Percentiles rank a stretch among this genome's conserved stretches.
These are phyloP conservation scores for Chaetomium sp. DNA, from an alignment of 2,329 filamentous ascomycete genomes.

Conservation along the genomic window DNA sequence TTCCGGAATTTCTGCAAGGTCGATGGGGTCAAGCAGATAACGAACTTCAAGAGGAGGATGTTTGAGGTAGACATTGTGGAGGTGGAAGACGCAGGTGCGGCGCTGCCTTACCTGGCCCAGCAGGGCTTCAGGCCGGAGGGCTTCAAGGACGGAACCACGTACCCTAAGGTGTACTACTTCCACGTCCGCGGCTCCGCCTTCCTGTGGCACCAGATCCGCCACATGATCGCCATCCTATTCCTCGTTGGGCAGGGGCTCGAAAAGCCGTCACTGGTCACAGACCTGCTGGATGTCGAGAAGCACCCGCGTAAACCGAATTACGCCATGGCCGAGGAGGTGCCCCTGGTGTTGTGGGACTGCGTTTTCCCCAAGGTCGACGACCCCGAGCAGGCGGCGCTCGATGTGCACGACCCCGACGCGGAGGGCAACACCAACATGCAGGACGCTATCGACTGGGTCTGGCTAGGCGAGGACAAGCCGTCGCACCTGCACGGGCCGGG, in stretches of 20 bases:
- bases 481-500: conserved; percentile 64
- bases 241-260: conserved; percentile 88
- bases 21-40: conserved; percentile 85
- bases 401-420: conserved; percentile 37
- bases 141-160: conserved; percentile 26
- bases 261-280: conserved; percentile 67
- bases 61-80: conserved; percentile 78
- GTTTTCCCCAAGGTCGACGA: conserved; percentile 67
- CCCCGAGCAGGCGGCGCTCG: conserved; percentile 26
- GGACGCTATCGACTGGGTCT: conserved; percentile 74
- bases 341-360: conserved; percentile 95
- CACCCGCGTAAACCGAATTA: conserved; percentile 82
- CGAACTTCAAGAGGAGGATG: conserved; percentile 77
- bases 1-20: conserved; percentile 98
- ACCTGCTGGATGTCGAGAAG: conserved; percentile 71
- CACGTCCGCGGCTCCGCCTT: conserved; percentile 89
- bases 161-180: conserved; percentile 80
- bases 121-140: conserved; percentile 48
- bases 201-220: conserved; percentile 96
- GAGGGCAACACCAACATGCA: conserved; percentile 43
- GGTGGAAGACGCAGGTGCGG: conserved; percentile 57
- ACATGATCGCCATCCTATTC: conserved; percentile 93
- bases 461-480: conserved; percentile 67
- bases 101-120: conserved; percentile 57
- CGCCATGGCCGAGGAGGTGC: conserved; percentile 85